Conservation (phyloP, 176 grass and related monocot species). For the Oryza longistaminata region DNA sequence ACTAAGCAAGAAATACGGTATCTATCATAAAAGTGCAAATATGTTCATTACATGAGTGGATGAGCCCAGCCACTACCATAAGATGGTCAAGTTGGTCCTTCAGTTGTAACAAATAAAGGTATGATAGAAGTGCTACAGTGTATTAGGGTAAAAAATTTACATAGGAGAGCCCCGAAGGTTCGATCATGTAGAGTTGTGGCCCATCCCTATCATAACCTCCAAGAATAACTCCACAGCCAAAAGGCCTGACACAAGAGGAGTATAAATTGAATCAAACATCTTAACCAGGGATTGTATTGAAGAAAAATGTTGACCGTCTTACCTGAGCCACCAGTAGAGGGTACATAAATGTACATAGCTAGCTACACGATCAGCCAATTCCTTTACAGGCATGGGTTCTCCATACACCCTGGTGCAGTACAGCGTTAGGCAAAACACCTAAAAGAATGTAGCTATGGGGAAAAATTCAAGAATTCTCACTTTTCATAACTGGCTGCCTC, state of each 20-base stretch:
- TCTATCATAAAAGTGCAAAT: constrained; percentile 11
- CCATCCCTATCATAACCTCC: constrained; percentile 93
- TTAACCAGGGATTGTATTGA: neutral
- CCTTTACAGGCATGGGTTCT: constrained; percentile 77
- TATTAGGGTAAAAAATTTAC: constrained; percentile 44
- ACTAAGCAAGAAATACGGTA: neutral
- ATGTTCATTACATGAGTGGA: neutral
- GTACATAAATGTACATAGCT: constrained; percentile 88
- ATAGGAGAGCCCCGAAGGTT: constrained; percentile 74
- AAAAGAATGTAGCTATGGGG: neutral
- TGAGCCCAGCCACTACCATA: neutral
- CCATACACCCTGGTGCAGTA: constrained; percentile 55
- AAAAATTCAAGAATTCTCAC: constrained; percentile 31
- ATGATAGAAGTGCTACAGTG: constrained; percentile 18
- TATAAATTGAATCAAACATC: constrained; percentile 25
- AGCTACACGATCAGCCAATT: constrained; percentile 79
- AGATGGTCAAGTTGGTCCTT: neutral
- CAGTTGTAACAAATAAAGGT: neutral
- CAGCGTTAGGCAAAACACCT: neutral
- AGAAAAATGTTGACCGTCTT: neutral
- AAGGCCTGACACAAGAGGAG: constrained; percentile 51
- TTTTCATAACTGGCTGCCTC: constrained; percentile 76
- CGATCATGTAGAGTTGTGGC: constrained; percentile 81
- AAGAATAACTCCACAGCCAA: constrained; percentile 84
- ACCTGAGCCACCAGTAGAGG: constrained; percentile 91